These are phyloP conservation scores for Ceratobasidium sp. DNA, from an alignment of 1,284 basidiomycete genomes.

Conservation along the genomic window DNA sequence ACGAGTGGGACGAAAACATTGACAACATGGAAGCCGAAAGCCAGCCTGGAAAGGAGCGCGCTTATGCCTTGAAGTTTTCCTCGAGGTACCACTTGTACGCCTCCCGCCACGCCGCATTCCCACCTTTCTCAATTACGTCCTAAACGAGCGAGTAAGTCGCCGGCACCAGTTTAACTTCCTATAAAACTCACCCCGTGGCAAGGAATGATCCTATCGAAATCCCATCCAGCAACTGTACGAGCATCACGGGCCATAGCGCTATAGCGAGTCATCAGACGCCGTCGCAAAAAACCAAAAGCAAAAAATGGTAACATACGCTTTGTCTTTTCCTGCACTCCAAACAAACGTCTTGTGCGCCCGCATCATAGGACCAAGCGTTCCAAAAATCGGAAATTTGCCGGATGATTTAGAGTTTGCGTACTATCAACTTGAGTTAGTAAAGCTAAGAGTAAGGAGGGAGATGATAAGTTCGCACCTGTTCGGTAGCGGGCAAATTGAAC, in stretches of 20 bases:
- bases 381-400: constrained; percentile 65
- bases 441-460: neutral
- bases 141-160: constrained; percentile 62
- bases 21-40: no score
- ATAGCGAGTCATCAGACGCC: constrained; percentile 11
- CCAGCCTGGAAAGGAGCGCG: no score
- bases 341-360: constrained; percentile 71
- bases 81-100: constrained; percentile 57
- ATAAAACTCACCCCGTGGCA: constrained; percentile 85
- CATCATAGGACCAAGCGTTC: constrained; percentile 70
- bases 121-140: constrained; percentile 86
- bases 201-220: constrained; percentile 91
- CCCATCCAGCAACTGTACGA: constrained; percentile 81
- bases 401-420: constrained; percentile 68
- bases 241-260: constrained; percentile 83
- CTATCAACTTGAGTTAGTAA: neutral
- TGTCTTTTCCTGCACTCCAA: constrained; percentile 69
- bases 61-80: constrained; percentile 31
- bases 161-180: constrained; percentile 38
- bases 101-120: constrained; percentile 76
- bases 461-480: constrained; percentile 72
- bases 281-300: neutral
- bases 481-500: constrained; percentile 88
- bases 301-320: constrained; percentile 69
- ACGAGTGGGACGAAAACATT: no score